Base-by-base conservation (phyloP, 2,329 filamentous ascomycete species). In the Fusarium beomiforme region DNA sequence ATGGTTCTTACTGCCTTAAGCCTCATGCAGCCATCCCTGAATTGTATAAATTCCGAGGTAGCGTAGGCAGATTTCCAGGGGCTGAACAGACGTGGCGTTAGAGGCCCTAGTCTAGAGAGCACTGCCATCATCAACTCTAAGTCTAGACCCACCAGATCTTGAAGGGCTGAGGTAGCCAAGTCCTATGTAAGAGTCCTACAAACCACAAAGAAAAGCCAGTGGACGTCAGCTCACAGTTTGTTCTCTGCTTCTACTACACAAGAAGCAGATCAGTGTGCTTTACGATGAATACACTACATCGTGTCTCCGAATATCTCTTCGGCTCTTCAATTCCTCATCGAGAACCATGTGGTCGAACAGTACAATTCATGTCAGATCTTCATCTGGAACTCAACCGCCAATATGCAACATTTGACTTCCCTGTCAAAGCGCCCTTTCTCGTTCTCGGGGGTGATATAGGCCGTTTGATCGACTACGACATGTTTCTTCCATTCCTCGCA, bases 361-460 rank as follows among this genome's bases (percentile, higher is more conserved):
- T 73, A 53, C 78, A 79, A 54, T 72, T 85, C 68, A 79, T 87
- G 64, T 88, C 86, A 2, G 85, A 88, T 68, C 78, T 87, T 6
- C 85, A 87, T 72, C 82, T 87, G 8, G 84, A 88, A 62, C 74
- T 84, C 34, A 79, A 80, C 42, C 74, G 82, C 36, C 81, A 85
- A 62, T 86, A 86, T 65, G 64, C 72, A 10, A 75, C 78, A 9
- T 87, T 81, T 64, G 77, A 78, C 10, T 83, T 87, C 42, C 79
- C 81, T 2, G 79, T 73, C 6, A 76, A 78, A 11, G 82, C 82
- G 3, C 82, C 83, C 0, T 80, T 80, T 63, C 81, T 88, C 17
- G 72, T 87, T 37, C 78, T 88, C 1, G 83, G 79, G 4, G 86
- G 87, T 17, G 86, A 88, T 63, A 82, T 88, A 29, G 87, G 87